Evolutionary conservation across 176 grass and related monocot genomes (phyloP), one percentile per base, ranked within the genome.

Genomic region (Raddia distichophylla): DNA sequence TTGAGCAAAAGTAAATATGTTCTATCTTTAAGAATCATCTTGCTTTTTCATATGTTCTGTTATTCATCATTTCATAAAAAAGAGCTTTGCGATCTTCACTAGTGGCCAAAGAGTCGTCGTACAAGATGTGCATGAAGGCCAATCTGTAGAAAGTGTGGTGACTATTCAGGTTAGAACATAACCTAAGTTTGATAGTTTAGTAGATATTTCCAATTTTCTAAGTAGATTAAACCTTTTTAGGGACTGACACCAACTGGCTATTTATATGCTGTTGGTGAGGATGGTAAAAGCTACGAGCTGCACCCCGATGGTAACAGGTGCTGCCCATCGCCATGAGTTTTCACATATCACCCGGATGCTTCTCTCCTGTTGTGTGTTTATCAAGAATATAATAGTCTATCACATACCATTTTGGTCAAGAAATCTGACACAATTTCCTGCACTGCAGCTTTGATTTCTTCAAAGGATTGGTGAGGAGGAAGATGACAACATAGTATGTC

Each of bases 241-340:
- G 93, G 96, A 65, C 89, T 95, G 49, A 95, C 93, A 58, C 78
- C 86, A 62, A 60, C 89, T 67, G 93, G 93, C 17, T 95, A 99
- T 74, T 85, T 99, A 66, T 83, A 90, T 27, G 96, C 93, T 54
- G 88, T 84, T 75, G 89, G 78, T 0, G 63, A 88, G 17, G 86
- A 99, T 34, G 75, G 78, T 66, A 88, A 91, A 62, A 82, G 49
- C 77, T 99, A 93, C 60, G 93, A 95, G 82, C 65, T 95, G 61
- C 93, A 99, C 73, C 93, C 96, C 78, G 93, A 99, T 81, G 96
- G 93, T 40, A 99, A 99, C 74, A 99, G 93, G 96, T 99, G 68
- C 10, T 35, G 5, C 11, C 54, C 10, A 32, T 71, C 13, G 44
- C 15, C 0, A 0, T 49, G 2, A 13, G 62, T 37, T 20, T 73